Percentiles rank a stretch among this genome's conserved stretches.
phyloP scores from a whole-genome alignment of 2,329 filamentous ascomycete species.

The Teratosphaeria pseudoeucalypti region DNA sequence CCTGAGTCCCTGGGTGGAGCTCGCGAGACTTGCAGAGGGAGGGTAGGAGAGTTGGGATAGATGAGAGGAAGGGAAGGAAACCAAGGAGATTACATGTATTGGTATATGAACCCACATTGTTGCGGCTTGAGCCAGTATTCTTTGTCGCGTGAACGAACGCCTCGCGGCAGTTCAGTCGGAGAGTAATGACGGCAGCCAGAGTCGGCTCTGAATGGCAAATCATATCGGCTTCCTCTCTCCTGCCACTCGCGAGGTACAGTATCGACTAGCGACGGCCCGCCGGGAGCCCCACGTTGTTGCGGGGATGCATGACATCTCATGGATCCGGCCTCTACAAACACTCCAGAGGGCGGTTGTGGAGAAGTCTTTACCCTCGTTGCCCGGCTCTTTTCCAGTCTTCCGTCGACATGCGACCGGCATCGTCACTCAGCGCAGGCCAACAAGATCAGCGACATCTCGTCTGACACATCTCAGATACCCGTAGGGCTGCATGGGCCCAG shows the following conservation, averaged over 20 bases:
- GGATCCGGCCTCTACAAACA: no score
- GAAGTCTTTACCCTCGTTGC: neutral
- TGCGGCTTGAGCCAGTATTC: neutral
- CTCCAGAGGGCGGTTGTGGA: neutral
- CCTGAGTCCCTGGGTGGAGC: neutral
- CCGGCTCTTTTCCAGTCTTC: neutral
- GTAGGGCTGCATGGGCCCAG: neutral
- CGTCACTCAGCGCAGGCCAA: neutral
- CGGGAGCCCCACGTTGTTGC: neutral
- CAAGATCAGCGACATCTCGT: neutral
- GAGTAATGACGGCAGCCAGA: neutral
- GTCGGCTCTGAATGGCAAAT: neutral
- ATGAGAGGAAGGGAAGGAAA: neutral
- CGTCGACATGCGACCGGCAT: neutral
- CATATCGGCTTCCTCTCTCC: neutral
- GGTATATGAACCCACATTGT: neutral
- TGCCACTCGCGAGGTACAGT: neutral
- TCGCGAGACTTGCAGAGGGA: neutral
- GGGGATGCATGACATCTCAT: neutral
- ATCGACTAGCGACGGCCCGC: neutral
- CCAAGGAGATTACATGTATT: neutral
- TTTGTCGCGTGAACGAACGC: neutral
- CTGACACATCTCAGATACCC: neutral
- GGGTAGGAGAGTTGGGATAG: neutral
- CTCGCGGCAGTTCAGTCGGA: constrained; percentile 1